Evolutionary conservation across 1,284 basidiomycete genomes (phyloP), one percentile per base, ranked within the genome.

Genomic region (Sanghuangporus sanghuang): DNA sequence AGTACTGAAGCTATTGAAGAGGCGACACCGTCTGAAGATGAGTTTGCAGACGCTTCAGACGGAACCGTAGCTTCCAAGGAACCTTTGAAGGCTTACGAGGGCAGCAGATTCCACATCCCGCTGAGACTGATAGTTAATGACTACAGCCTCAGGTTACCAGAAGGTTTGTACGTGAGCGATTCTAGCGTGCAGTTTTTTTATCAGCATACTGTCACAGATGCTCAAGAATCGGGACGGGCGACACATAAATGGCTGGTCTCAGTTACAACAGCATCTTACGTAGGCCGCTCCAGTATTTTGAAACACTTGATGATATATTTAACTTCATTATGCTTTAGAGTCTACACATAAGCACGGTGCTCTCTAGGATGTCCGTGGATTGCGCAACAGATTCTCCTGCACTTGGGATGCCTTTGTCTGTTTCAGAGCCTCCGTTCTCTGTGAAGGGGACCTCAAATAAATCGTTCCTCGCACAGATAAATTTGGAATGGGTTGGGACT

Each of bases 181-280:
- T 56, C 56, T 54, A 35, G 57, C 62, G 23, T 67, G 66, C 52
- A 35, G 53, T 48, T 36, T 57, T 57, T 59, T 64, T 46, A 50
- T 36, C 3, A 9, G 40, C 46, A 50, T 63, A 44, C 57, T 66
- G 79, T n/a, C 39, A 75, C 46, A 64, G 77, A 55, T 83, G 82
- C 32, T 68, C 2, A 65, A n/a, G 68, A 71, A 23, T 68, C 73
- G 18, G 65, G 70, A 48, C 70, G 74, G 3, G 79, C 85, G 68
- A 84, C 85, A 0, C 86, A 90, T 71, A 83, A 82, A 66, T 92
- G 89, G 90, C 86, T 87, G 79, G 73, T 92, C 18, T 80, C 79
- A 0, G 78, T 89, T 5, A 81, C 85, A 21, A 80, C 89, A 6
- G 86, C 89, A 12, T 86, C 87, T 63, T 92, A 92, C 70, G 89